Conservation (phyloP, 1,139 yeast species). For the Yamadazyma aaseri region DNA sequence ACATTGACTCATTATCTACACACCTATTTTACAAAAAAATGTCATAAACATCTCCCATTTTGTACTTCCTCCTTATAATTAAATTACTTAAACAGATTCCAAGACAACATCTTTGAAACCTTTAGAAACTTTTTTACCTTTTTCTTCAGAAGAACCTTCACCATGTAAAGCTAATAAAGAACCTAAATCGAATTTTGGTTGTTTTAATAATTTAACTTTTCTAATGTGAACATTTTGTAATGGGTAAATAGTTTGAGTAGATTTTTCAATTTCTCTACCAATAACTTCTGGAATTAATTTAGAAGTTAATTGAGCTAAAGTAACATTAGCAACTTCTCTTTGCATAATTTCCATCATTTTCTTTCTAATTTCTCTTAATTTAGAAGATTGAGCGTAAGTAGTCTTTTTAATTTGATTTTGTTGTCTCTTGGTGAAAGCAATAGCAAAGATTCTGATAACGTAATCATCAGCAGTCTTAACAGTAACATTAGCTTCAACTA, state of each 20-base stretch:
- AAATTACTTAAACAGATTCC: slow-evolving; percentile 36
- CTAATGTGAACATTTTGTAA: slow-evolving; percentile 54
- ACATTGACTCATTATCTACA: slow-evolving; percentile 7
- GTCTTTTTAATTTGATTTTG: slow-evolving; percentile 52
- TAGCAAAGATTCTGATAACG: slow-evolving; percentile 50
- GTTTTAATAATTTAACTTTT: slow-evolving; percentile 53
- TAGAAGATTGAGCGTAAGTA: slow-evolving; percentile 51
- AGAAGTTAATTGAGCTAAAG: slow-evolving; percentile 51
- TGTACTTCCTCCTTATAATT: background rate
- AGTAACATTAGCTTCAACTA: slow-evolving; percentile 53
- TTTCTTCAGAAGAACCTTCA: slow-evolving; percentile 50
- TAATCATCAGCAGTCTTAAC: slow-evolving; percentile 52
- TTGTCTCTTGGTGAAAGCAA: slow-evolving; percentile 55
- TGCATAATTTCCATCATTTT: slow-evolving; percentile 53
- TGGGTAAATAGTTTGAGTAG: slow-evolving; percentile 51
- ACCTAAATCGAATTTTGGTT: slow-evolving; percentile 54
- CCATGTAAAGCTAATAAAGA: slow-evolving; percentile 52
- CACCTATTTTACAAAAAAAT: slow-evolving; percentile 5
- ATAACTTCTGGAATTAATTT: slow-evolving; percentile 54
- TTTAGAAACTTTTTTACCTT: slow-evolving; percentile 50
- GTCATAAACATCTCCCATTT: background rate
- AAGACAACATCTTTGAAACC: slow-evolving; percentile 53
- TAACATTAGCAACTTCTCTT: slow-evolving; percentile 51
- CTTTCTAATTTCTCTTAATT: slow-evolving; percentile 52
- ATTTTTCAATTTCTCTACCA: slow-evolving; percentile 54